Base-by-base conservation (phyloP, 768 basidiomycete genomes). In the Kwoniella sp. region DNA sequence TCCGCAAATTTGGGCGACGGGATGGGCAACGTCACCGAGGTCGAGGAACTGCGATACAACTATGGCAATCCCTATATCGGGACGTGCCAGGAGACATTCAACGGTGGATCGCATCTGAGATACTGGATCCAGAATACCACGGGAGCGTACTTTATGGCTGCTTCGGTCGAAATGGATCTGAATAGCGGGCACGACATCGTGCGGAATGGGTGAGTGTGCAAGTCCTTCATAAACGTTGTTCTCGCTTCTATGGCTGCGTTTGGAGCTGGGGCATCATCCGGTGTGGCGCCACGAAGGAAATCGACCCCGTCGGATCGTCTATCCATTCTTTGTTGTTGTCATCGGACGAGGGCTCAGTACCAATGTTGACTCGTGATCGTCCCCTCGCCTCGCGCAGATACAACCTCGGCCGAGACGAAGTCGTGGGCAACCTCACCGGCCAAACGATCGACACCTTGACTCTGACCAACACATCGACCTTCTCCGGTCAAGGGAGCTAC, bases 51-150 rank as follows among this genome's bases (percentile, higher is more conserved):
- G 26, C 85, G 93, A 37, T 93, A 87, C 86, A 86, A 93, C 75
- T 97, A 91, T 77, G 87, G 87, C 8, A 87, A 95, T 71, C 86
- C 87, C 0, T 82, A 87, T 57, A 79, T 93, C n/a, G 93, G 93
- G 0, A 86, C 92, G 0, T 95, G 93, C 81, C 82, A 85, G 70
- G 93, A 96, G 81, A 90, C 91, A 1, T 85, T 94, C 47, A 76
- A 90, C 70, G 93, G 93, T 1, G 93, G 93, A 5, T 86, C 90
- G 74, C 93, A 96, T 76, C 86, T 93, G 76, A 86, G 93, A 45
- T 94, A 93, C 79, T 94, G 92, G 92, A 80, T 84, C 4, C 93
- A 94, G 82, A 85, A 90, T 64, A 92, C 58, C 17, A 78, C 77
- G 4, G 73, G 74, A 30, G 79, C 78, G 26, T 73, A 70, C 51